Conservation (phyloP, 2,329 filamentous ascomycete genomes). For the Chalaropsis thielavioides region DNA sequence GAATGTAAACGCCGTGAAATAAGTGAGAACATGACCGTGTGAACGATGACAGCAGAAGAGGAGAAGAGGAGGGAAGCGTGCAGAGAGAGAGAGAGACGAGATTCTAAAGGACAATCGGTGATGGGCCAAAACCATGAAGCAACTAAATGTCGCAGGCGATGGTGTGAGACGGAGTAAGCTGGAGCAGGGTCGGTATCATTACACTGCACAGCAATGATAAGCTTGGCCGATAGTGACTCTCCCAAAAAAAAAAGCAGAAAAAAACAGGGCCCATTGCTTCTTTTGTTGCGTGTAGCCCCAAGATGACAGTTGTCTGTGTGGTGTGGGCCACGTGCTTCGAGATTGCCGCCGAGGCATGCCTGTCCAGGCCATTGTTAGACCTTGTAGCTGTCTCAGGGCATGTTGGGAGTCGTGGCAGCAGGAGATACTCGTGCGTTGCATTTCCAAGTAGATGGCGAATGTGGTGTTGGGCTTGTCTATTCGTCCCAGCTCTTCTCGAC, state of each 20-base stretch:
- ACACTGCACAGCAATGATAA: neutral
- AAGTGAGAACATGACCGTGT: neutral
- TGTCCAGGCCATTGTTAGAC: too few relatives aligned
- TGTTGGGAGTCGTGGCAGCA: too few relatives aligned
- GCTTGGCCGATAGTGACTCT: neutral
- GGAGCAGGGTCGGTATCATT: neutral
- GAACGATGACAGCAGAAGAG: neutral
- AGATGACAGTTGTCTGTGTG: too few relatives aligned
- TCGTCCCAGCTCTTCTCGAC: conserved; percentile 99
- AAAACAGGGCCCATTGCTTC: too few relatives aligned
- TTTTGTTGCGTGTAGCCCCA: too few relatives aligned
- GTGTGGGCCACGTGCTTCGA: too few relatives aligned
- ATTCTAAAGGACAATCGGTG: neutral
- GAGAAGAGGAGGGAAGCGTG: neutral
- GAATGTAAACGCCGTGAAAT: neutral
- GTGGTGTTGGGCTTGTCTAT: conserved; percentile 26
- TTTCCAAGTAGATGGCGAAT: neutral
- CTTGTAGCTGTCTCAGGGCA: too few relatives aligned
- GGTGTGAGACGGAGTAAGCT: neutral
- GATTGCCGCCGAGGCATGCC: too few relatives aligned
- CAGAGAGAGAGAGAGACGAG: neutral
- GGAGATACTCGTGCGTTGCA: too few relatives aligned
- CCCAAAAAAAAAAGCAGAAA: too few relatives aligned
- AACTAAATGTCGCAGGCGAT: neutral
- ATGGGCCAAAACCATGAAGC: neutral